Base-by-base conservation (phyloP, 176 grass and related monocot genomes). In the Carex littledalei region DNA sequence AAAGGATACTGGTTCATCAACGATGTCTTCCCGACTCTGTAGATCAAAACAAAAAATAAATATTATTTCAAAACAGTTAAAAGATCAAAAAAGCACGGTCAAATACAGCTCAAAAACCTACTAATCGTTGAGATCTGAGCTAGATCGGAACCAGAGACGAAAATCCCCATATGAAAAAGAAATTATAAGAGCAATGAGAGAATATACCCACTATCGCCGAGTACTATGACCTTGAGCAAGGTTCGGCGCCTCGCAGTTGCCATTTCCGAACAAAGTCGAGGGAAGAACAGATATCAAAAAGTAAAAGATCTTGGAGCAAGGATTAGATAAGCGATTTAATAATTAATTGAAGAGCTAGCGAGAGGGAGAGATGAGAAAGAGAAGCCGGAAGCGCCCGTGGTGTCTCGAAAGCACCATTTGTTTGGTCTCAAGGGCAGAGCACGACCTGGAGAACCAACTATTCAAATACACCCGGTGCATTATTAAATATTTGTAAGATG, bases 1-100 rank as follows among this genome's bases (percentile, higher is more conserved):
- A 66, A 89, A 94, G 93, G 95, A 94, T 98, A 94, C 93, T 98
- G 93, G 64, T 98, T 94, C 95, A 98, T 98, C 85, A 98, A 81
- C 53, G 95, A 98, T 61, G 95, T 98, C 95, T 98, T 98, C 8
- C 95, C 95, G 8, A 98, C 95, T 54, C 95, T 98, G 87, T 57
- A 67, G 53, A 85, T 26, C 21, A 85, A 29, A 31, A 66, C 0
- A 34, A 3, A 80, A 60, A 22, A 35, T 50, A 43, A 34, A 68
- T 2, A 1, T 52, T 55, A 80, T 14, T 60, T 71, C 6, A 67
- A 54, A 50, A 50, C 11, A 50, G 35, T 50, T 49, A 76, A 72
- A 37, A n/a, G 58, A 86, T 32, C 26, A 84, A 53, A 85, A 54
- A 0, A 69, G 16, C 50, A 24, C 3, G 15, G 39, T 57, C 22